Base-by-base conservation (phyloP, 225 moss, liverwort and hornwort species). In the Physcomitrium patens region DNA sequence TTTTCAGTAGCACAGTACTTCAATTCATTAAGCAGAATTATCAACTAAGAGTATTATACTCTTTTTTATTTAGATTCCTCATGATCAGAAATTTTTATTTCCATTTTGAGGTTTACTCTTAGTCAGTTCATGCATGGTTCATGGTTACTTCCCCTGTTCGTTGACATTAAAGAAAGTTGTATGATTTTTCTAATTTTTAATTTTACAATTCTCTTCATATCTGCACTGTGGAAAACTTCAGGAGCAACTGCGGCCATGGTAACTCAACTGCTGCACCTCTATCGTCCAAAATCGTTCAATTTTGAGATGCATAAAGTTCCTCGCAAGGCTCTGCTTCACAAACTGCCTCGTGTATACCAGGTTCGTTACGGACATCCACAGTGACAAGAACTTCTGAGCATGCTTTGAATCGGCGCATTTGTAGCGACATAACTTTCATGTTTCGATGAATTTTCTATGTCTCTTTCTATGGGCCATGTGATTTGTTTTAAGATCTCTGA, bases 301-400 rank as follows among this genome's bases (percentile, higher is more conserved):
- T 80, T 76, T 76, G 66, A 79, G 78, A 73, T 87, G 19, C 69
- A 37, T 18, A 78, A 62, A 74, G 84, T 81, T 50, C 70, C 79
- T 60, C 52, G 15, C 11, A 76, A 78, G 78, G 66, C 78, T 37
- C 59, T 57, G 48, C 52, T 87, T 41, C 73, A 70, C 76, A 2
- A 3, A 47, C 76, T 87, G 13, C 86, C 83, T 70, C 9, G 2
- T 10, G 76, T 84, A 78, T 87, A 84, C 60, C 86, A 87, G 84
- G 86, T 87, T 70, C 18, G n/a, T 57, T 41, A 11, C 19, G 24
- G 18, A 64, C 63, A 51, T 53, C 16, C 23, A 41, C 63, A 17
- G 49, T 52, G 12, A 64, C 20, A 27, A 23, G 23, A 23, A 54
- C 52, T 10, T 9, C 17, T 16, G 19, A 26, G 31, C 10, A 24